These are phyloP conservation scores for Allium cepa DNA, from an alignment of 106 monocot species.

Conservation along the genomic window DNA sequence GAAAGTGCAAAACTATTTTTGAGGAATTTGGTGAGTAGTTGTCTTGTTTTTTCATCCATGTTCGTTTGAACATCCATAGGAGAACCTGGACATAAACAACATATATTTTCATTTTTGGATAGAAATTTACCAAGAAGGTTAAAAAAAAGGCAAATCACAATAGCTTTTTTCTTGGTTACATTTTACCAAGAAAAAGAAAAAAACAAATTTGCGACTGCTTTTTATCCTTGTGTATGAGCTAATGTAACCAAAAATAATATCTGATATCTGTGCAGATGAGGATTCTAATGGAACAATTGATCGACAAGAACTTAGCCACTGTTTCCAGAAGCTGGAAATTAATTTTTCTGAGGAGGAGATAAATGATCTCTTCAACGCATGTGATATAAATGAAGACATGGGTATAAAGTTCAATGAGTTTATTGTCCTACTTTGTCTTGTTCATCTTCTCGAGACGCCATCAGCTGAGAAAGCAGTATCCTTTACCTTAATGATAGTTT, in stretches of 20 bases:
- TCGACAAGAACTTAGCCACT: slow-evolving; percentile 62
- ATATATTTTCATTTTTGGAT: background rate
- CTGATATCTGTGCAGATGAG: slow-evolving; percentile 45
- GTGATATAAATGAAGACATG: slow-evolving; percentile 71
- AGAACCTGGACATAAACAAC: background rate
- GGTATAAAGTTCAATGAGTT: slow-evolving; percentile 96
- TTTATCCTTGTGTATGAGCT: background rate
- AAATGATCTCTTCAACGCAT: slow-evolving; percentile 70
- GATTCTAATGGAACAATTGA: slow-evolving; percentile 89
- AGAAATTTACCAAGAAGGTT: background rate
- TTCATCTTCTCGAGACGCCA: slow-evolving; percentile 73
- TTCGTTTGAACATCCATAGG: background rate
- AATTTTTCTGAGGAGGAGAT: slow-evolving; percentile 71
- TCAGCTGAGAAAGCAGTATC: slow-evolving; percentile 57
- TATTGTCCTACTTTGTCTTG: slow-evolving; percentile 90
- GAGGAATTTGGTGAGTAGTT: slow-evolving; percentile 68
- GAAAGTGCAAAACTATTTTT: slow-evolving; percentile 84
- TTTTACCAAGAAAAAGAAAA: background rate
- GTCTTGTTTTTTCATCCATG: slow-evolving; percentile 1
- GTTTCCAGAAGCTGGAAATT: slow-evolving; percentile 72
- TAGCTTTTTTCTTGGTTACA: background rate
- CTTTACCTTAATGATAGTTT: slow-evolving; percentile 4
- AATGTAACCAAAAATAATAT: background rate
- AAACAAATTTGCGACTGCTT: background rate
- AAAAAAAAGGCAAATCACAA: too few species aligned